Conservation (phyloP, 169 alveolate genomes). For the Neospora caninum region DNA sequence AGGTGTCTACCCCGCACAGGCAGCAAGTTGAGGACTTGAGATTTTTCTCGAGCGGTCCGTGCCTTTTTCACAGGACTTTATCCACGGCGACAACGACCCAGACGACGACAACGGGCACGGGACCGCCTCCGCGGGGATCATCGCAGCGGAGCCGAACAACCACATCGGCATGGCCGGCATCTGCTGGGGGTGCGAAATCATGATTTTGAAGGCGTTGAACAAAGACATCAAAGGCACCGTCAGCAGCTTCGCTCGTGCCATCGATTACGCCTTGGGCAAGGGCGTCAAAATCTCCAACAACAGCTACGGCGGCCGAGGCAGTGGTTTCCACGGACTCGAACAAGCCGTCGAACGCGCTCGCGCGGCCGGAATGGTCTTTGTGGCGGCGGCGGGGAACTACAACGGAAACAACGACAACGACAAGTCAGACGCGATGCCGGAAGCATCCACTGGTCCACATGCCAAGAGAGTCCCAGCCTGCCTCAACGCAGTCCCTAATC, state of each 20-base stretch:
- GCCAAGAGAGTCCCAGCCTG: too few species aligned
- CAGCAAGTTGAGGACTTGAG: too few species aligned
- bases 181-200: constrained; percentile 78
- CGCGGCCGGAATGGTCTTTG: constrained; percentile 71
- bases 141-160: constrained; percentile 78
- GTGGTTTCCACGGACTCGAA: constrained; percentile 70
- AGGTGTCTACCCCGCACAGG: too few species aligned
- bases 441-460: not conserved
- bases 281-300: constrained; percentile 78
- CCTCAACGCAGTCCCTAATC: too few species aligned
- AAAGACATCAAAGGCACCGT: constrained; percentile 76
- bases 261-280: constrained; percentile 78
- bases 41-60: not conserved
- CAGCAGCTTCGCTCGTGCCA: constrained; percentile 76
- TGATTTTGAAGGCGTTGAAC: constrained; percentile 75
- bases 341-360: constrained; percentile 71
- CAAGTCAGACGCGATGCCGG: constrained; percentile 37
- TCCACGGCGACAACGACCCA: constrained; percentile 72
- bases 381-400: constrained; percentile 74
- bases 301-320: constrained; percentile 78
- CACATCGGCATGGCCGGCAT: constrained; percentile 78
- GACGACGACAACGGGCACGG: constrained; percentile 80
- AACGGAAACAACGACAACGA: constrained; percentile 71
- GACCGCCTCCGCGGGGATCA: constrained; percentile 79
- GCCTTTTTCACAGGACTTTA: constrained; percentile 70